phyloP scores from a whole-genome alignment of 202 grass and related monocot genomes.

The Panicum virgatum region DNA sequence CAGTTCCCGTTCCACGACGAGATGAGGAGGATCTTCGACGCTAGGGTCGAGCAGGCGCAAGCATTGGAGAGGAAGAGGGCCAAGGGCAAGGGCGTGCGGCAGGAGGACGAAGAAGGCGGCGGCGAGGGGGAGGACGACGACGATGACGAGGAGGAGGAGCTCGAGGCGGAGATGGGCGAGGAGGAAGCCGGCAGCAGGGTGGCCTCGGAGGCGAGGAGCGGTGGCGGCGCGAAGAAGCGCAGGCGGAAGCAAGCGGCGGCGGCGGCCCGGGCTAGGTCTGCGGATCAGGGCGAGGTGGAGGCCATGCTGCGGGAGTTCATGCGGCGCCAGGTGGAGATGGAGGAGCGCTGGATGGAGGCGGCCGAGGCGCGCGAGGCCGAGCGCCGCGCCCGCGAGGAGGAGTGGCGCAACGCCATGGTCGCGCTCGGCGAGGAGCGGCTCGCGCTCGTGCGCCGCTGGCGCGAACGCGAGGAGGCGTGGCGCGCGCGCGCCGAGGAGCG shows the following conservation, averaged over 20 bases:
- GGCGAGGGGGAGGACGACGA: conserved; percentile 37
- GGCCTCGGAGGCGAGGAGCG: background rate
- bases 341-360: conserved; percentile 75
- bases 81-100: conserved; percentile 60
- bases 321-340: conserved; percentile 81
- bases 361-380: conserved; percentile 75
- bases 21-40: conserved; percentile 69
- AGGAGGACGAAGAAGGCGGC: conserved; percentile 29
- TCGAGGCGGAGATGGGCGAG: conserved; percentile 14
- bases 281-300: conserved; percentile 62
- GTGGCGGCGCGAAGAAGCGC: conserved; percentile 14
- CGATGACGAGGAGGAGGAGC: conserved; percentile 17
- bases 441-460: conserved; percentile 68
- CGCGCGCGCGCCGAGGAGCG: conserved; percentile 71
- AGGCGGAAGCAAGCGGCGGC: conserved; percentile 11
- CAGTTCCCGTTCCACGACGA: conserved; percentile 89
- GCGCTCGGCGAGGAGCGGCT: conserved; percentile 72
- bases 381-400: conserved; percentile 68
- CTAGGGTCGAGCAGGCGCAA: conserved; percentile 38
- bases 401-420: conserved; percentile 79
- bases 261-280: background rate
- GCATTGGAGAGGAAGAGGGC: conserved; percentile 44
- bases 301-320: conserved; percentile 71
- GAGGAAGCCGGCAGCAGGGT: conserved; percentile 15
- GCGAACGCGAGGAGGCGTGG: conserved; percentile 77